Percentiles rank a stretch among this genome's conserved stretches.
Evolutionary conservation across 306 rosid species (phyloP).

Genomic region (Begonia fuchsioides): DNA sequence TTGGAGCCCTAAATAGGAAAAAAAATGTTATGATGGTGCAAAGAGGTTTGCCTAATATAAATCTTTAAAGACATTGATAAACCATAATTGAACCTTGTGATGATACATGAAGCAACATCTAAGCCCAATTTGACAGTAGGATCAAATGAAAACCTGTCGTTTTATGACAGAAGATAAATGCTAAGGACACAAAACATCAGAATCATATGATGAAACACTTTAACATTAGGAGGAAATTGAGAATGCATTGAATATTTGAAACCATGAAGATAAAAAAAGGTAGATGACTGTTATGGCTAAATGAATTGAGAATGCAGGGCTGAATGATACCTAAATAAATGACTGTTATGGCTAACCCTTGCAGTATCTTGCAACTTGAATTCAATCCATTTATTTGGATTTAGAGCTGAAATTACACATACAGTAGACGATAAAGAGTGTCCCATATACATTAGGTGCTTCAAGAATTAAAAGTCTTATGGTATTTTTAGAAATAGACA

Average conservation of each 20-base stretch:
- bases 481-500: too few species aligned
- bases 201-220: background rate
- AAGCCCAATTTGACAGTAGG: conserved; percentile 63
- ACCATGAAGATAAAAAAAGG: background rate
- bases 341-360: conserved; percentile 71
- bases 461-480: background rate
- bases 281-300: too few species aligned
- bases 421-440: too few species aligned
- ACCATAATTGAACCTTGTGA: conserved; percentile 48
- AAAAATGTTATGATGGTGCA: conserved; percentile 4
- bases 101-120: conserved; percentile 63
- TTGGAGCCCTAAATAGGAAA: conserved; percentile 47
- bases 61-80: background rate
- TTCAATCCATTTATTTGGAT: conserved; percentile 57
- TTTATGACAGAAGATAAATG: conserved; percentile 6
- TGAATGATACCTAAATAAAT: conserved; percentile 55
- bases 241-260: too few species aligned
- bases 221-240: background rate
- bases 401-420: conserved; percentile 44
- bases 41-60: conserved; percentile 1
- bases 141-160: conserved; percentile 75
- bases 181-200: conserved; percentile 1
- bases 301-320: background rate
- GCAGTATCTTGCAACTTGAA: conserved; percentile 91
- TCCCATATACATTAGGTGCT: too few species aligned